Evolutionary conservation across 2,329 filamentous ascomycete genomes (phyloP), one percentile per base, ranked within the genome.

Genomic region (Talaromyces sp.): DNA sequence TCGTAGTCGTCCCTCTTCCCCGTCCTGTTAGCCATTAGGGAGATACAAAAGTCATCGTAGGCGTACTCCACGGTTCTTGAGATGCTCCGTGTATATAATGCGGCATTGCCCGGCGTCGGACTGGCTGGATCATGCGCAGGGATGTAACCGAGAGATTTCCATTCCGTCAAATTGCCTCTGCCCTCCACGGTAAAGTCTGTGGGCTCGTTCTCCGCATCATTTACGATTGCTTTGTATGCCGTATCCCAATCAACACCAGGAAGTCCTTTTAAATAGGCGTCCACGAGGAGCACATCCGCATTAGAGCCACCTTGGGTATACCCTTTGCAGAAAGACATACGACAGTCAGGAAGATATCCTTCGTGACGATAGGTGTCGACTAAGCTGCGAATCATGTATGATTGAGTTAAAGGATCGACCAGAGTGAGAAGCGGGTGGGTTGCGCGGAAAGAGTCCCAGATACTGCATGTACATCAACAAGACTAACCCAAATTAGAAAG

Each of bases 351-450:
- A 43, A 43, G 38, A 43, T 8, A 43, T 14, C 38, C 38, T 43
- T 43, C 38, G 38, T 43, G 13, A 17, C 38, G 38, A 19, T 43
- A 43, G 13, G n/a, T 43, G n/a, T 43, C 38, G 38, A 43, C 38
- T 43, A 43, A 3, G n/a, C 38, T 43, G 38, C 38, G 38, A 43
- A 43, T 4, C 38, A 43, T 43, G 38, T 19, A 19, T 43, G 38
- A 43, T 19, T 43, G 38, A 11, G 38, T 11, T 17, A 17, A 43
- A 8, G 38, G 38, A 43, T 43, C 38, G 4, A 43, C n/a, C 5
- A 43, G 38, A 43, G 38, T 43, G 38, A 43, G 38, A 43, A 43
- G 38, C 13, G 38, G 38, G 14, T 43, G 88, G 87, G 53, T 90
- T 82, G 61, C 88, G 86, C 38, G 38, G 10, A 43, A 43, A 19